Percentiles rank a stretch among this genome's conserved stretches.
Conservation (phyloP, 2,329 filamentous ascomycete genomes). For the Phyllachora maydis region DNA sequence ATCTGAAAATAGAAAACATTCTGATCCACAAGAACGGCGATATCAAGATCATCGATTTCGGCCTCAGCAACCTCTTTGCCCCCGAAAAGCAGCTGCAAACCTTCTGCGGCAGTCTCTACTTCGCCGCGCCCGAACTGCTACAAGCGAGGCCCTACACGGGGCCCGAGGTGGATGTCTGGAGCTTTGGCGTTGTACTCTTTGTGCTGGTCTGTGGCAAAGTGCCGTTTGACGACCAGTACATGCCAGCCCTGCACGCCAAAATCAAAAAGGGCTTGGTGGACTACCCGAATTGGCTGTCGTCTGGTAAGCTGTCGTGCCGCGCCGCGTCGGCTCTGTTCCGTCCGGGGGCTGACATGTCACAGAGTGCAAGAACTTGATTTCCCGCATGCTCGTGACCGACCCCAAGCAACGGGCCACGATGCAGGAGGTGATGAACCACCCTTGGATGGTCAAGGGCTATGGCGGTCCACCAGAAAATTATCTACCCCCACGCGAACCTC, state of each 20-base stretch:
- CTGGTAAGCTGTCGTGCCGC: conserved; percentile 37
- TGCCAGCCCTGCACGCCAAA: conserved; percentile 94
- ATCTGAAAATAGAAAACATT: conserved; percentile 98
- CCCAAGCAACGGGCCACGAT: conserved; percentile 72
- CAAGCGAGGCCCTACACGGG: conserved; percentile 90
- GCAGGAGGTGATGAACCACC: conserved; percentile 81
- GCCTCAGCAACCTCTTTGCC: conserved; percentile 86
- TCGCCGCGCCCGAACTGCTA: conserved; percentile 84
- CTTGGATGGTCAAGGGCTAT: conserved; percentile 92
- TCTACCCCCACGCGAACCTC: conserved; percentile 61
- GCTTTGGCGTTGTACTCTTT: conserved; percentile 94
- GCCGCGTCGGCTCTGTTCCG: not conserved
- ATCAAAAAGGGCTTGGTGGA: conserved; percentile 96
- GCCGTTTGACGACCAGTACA: conserved; percentile 96
- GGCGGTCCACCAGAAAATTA: conserved; percentile 74
- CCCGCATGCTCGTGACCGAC: conserved; percentile 89
- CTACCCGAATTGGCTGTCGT: conserved; percentile 82
- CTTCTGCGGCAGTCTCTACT: conserved; percentile 94
- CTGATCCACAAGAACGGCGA: conserved; percentile 97
- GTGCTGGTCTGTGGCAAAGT: conserved; percentile 95
- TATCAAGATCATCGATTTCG: conserved; percentile 99
- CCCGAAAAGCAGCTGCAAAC: conserved; percentile 71
- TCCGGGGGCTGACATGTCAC: conserved; percentile 13
- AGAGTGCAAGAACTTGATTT: conserved; percentile 91
- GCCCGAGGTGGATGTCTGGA: conserved; percentile 95